Evolutionary conservation across 1,284 basidiomycete species (phyloP), one percentile per base, ranked within the genome.

Genomic region (Moesziomyces sp.): DNA sequence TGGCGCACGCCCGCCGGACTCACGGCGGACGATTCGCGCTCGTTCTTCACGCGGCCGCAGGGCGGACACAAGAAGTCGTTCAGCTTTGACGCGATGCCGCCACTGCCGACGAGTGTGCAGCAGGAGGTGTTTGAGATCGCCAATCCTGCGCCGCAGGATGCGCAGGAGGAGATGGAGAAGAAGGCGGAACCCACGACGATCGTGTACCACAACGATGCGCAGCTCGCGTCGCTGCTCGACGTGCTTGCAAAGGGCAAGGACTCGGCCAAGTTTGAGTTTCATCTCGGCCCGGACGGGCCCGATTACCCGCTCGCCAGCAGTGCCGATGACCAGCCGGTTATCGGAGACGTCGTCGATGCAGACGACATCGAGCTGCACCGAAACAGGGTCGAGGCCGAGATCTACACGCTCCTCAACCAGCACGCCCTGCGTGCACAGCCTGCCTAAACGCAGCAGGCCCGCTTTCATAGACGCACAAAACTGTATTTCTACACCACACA

Each of bases 151-250:
- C 19, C 40, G 19, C 49, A 18, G 24, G 9, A 24, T n/a, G 52
- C 35, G 5, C 33, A 28, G 8, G 47, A 52, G n/a, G 58, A 48
- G 5, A 55, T 53, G 14, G 74, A 70, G 33, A 57, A 69, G 30
- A 57, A 65, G 51, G 71, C 71, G 14, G 58, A 68, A 13, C 65
- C 72, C 0, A 80, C 78, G 7, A 56, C 76, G 3, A 79, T 81
- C 58, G 74, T 81, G 14, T 81, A 81, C 55, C 77, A 79, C 46
- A 73, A 63, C 35, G 79, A 81, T 54, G 74, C 76, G 14, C 78
- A 81, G 45, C 59, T 81, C 14, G 79, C 78, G 2, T 58, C 58
- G 18, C 60, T 81, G 1, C 71, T 81, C 28, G 72, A 79, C 49
- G 54, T 67, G 2, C 51, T 81, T 11, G 74, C 73, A 0, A 52